phyloP scores from a whole-genome alignment of 2,329 filamentous ascomycete genomes.

The Parastagonospora avenae region DNA sequence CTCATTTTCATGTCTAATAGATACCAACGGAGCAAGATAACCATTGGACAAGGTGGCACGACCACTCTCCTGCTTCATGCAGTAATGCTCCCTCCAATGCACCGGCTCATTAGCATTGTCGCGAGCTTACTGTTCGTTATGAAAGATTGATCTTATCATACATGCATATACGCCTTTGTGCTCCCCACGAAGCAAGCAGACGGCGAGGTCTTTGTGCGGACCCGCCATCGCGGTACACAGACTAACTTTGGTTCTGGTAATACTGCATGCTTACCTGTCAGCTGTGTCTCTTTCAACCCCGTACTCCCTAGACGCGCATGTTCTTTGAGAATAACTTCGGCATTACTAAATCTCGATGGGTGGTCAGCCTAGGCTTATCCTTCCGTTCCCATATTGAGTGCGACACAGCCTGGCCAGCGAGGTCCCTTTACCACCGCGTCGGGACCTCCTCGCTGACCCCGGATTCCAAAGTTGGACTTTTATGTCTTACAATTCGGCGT shows the following conservation, averaged over 20 bases:
- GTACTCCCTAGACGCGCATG: slow-evolving; percentile 15
- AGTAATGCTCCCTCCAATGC: slow-evolving; percentile 3
- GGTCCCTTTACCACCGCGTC: slow-evolving; percentile 10
- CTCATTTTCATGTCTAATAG: not conserved
- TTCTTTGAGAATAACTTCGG: slow-evolving; percentile 16
- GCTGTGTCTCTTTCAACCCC: slow-evolving; percentile 25
- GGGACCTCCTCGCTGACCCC: slow-evolving; percentile 14
- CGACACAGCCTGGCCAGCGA: slow-evolving; percentile 9
- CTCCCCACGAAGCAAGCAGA: not conserved
- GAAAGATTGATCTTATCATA: slow-evolving; percentile 10
- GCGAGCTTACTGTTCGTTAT: slow-evolving; percentile 10
- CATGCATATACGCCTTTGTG: not conserved
- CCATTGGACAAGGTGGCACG: slow-evolving; percentile 1
- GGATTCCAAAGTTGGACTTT: slow-evolving; percentile 10
- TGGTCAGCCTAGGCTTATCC: slow-evolving; percentile 32
- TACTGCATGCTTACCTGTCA: slow-evolving; percentile 40
- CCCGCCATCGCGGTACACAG: slow-evolving; percentile 14
- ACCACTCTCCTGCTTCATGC: slow-evolving; percentile 9
- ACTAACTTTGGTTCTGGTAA: slow-evolving; percentile 27
- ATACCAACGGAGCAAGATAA: not conserved
- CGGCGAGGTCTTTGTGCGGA: slow-evolving; percentile 3
- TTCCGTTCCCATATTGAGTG: slow-evolving; percentile 20
- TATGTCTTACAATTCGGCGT: slow-evolving; percentile 11
- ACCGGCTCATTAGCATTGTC: not conserved
- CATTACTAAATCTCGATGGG: slow-evolving; percentile 9